These are phyloP conservation scores for Triticum dicoccoides DNA, from an alignment of 176 grass and related monocot genomes.

Conservation along the genomic window DNA sequence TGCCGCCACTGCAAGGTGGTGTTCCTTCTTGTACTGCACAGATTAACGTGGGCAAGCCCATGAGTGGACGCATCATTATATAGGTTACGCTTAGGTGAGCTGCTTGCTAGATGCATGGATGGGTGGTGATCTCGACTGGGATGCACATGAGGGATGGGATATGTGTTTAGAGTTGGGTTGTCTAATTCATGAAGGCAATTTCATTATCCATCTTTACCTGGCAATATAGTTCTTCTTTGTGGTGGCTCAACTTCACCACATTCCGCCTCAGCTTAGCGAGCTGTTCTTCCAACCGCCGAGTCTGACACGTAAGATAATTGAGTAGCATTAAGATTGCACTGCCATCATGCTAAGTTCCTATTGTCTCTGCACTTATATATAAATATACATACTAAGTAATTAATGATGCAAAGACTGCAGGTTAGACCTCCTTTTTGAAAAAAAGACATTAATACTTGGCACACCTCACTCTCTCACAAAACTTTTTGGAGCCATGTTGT, in stretches of 20 bases:
- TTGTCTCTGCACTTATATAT: too few species aligned
- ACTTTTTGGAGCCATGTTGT: too few species aligned
- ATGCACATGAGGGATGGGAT: conserved; percentile 28
- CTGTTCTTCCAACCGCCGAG: conserved; percentile 42
- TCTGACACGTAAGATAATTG: conserved; percentile 25
- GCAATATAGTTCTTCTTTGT: conserved; percentile 41
- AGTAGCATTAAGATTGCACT: background rate
- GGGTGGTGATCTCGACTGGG: background rate
- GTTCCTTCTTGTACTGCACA: conserved; percentile 38
- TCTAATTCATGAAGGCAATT: too few species aligned
- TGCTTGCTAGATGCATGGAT: too few species aligned
- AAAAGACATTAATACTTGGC: too few species aligned
- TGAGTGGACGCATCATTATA: background rate
- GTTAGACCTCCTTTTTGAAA: too few species aligned
- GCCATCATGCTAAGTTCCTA: too few species aligned
- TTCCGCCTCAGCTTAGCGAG: conserved; percentile 44
- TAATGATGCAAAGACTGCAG: too few species aligned
- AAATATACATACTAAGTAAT: too few species aligned
- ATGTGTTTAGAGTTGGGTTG: background rate
- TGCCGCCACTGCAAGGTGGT: background rate
- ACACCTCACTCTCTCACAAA: too few species aligned
- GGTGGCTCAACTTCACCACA: conserved; percentile 42
- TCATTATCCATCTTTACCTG: conserved; percentile 28
- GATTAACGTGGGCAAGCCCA: background rate
- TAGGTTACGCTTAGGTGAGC: too few species aligned